Evolutionary conservation across 2,329 filamentous ascomycete species (phyloP).

Genomic region (Teratosphaeria destructans): DNA sequence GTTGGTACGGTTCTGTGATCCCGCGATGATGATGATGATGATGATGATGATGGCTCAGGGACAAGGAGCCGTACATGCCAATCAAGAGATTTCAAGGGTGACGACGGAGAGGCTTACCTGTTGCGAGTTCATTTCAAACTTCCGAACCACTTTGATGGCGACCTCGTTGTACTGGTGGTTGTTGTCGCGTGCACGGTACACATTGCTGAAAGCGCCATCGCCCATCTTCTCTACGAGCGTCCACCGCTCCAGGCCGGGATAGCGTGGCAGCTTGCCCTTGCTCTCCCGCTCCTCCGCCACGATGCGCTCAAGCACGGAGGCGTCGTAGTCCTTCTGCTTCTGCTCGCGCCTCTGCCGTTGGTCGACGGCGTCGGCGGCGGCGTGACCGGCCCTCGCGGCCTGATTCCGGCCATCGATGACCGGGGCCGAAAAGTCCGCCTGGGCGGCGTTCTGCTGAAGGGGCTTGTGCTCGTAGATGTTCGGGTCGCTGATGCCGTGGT

Average conservation of each 20-base stretch:
- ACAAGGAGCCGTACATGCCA: not conserved
- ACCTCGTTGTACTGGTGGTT: conserved; percentile 66
- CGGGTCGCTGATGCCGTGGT: conserved; percentile 46
- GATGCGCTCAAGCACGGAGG: conserved; percentile 66
- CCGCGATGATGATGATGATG: not conserved
- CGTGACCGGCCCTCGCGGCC: conserved; percentile 56
- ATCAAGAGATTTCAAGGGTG: conserved; percentile 4
- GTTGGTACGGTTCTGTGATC: conserved; percentile 12
- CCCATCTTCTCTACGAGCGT: conserved; percentile 93
- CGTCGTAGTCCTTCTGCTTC: conserved; percentile 43
- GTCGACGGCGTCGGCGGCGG: conserved; percentile 52
- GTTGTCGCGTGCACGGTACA: conserved; percentile 77
- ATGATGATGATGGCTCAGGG: not conserved
- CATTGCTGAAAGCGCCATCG: conserved; percentile 96
- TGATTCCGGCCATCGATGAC: conserved; percentile 53
- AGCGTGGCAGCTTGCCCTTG: conserved; percentile 74
- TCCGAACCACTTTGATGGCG: conserved; percentile 96
- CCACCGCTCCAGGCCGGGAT: conserved; percentile 79
- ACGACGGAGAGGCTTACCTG: conserved; percentile 62
- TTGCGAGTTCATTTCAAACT: conserved; percentile 97
- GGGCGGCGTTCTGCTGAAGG: conserved; percentile 36
- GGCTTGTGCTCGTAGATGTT: conserved; percentile 49
- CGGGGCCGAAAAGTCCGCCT: conserved; percentile 45
- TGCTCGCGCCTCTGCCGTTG: conserved; percentile 47
- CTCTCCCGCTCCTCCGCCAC: conserved; percentile 85